Conservation (phyloP, 345 rosid species). For the Dimocarpus longan region DNA sequence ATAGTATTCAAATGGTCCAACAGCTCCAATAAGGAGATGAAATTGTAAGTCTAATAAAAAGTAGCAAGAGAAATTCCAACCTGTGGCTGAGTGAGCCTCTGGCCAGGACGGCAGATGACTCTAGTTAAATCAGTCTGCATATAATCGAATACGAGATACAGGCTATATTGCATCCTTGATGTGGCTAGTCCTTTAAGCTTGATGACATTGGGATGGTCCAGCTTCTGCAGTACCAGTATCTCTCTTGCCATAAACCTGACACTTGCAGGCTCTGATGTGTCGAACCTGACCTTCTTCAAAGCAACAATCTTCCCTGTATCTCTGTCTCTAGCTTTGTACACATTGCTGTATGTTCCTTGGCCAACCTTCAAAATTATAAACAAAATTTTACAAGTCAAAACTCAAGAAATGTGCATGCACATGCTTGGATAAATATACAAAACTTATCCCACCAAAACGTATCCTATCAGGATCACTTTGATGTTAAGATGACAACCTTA, state of each 20-base stretch:
- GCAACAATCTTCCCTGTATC: conserved; percentile 78
- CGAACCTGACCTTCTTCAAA: conserved; percentile 84
- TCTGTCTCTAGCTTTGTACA: conserved; percentile 79
- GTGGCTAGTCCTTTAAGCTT: conserved; percentile 85
- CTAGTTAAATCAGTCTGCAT: conserved; percentile 74
- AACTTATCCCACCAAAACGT: neutral
- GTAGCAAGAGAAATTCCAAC: conserved; percentile 28
- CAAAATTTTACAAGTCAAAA: neutral
- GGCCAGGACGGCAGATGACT: conserved; percentile 62
- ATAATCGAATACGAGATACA: conserved; percentile 77
- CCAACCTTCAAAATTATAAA: conserved; percentile 54
- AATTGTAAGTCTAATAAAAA: neutral
- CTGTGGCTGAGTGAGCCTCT: conserved; percentile 74
- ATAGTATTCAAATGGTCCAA: neutral
- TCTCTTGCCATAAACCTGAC: conserved; percentile 94
- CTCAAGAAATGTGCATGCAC: too few relatives aligned
- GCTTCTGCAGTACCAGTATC: conserved; percentile 65
- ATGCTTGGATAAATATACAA: too few relatives aligned
- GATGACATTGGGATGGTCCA: conserved; percentile 82
- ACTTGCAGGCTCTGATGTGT: conserved; percentile 83
- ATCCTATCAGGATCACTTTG: neutral
- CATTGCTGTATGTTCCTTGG: conserved; percentile 93
- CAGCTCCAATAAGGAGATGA: neutral
- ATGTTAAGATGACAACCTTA: conserved; percentile 35
- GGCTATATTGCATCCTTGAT: conserved; percentile 89